Evolutionary conservation across 2,329 filamentous ascomycete species (phyloP).

Genomic region (Xylariaceae sp.): DNA sequence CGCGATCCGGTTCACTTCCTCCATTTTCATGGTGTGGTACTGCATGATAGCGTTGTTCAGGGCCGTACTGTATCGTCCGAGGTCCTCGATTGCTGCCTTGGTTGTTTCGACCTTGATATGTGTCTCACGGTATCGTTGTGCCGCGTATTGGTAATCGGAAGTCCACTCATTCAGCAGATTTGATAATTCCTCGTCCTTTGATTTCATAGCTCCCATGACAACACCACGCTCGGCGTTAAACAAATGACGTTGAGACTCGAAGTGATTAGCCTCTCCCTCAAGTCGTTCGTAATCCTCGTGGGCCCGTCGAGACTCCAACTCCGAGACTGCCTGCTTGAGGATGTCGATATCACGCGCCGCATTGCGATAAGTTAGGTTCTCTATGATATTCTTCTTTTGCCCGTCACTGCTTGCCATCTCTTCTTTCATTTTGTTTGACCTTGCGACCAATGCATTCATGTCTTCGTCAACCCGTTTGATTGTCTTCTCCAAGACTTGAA

Average conservation of each 20-base stretch:
- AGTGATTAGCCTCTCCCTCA: constrained; percentile 59
- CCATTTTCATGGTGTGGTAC: constrained; percentile 95
- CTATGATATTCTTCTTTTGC: constrained; percentile 78
- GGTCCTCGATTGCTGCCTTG: constrained; percentile 85
- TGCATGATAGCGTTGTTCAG: constrained; percentile 97
- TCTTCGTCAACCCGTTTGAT: constrained; percentile 63
- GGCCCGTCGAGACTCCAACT: constrained; percentile 73
- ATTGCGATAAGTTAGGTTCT: constrained; percentile 83
- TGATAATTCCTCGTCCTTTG: constrained; percentile 74
- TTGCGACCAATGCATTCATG: constrained; percentile 58
- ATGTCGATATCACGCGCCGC: constrained; percentile 62
- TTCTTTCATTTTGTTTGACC: constrained; percentile 72
- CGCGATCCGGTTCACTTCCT: constrained; percentile 92
- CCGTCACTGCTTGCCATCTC: constrained; percentile 74
- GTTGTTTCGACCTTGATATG: constrained; percentile 89
- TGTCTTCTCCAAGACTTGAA: constrained; percentile 60
- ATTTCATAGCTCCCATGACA: constrained; percentile 72
- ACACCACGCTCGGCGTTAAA: constrained; percentile 68
- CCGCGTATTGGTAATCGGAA: constrained; percentile 79
- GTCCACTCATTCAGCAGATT: constrained; percentile 75
- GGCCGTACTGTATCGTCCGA: constrained; percentile 74
- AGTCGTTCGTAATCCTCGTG: constrained; percentile 76
- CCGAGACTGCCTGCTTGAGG: constrained; percentile 63
- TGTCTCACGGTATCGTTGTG: constrained; percentile 72
- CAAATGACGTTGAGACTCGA: constrained; percentile 63